Percentiles rank a stretch among this genome's conserved stretches.
These are phyloP conservation scores for Cicer cuneatum DNA, from an alignment of 306 rosid genomes.

Conservation along the genomic window DNA sequence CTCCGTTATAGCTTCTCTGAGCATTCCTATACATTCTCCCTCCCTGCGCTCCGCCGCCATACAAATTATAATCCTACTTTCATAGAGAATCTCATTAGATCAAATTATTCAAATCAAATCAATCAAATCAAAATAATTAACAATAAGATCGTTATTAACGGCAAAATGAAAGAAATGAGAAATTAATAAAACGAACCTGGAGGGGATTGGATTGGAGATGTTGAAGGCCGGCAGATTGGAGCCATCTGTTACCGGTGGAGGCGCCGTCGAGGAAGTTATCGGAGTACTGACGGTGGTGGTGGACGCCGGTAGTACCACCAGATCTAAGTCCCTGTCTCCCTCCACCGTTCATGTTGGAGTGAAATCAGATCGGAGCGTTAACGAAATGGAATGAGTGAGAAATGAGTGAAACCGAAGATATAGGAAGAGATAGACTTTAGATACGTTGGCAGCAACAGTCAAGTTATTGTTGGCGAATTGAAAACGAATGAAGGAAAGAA, in stretches of 20 bases:
- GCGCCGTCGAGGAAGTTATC: constrained; percentile 72
- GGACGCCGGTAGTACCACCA: constrained; percentile 73
- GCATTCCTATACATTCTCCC: constrained; percentile 74
- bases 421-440: constrained; percentile 43
- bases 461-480: not conserved
- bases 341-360: constrained; percentile 71
- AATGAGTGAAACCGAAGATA: constrained; percentile 58
- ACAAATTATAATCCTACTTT: constrained; percentile 74
- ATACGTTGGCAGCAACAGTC: not conserved
- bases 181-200: constrained; percentile 58
- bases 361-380: constrained; percentile 45
- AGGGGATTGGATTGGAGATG: constrained; percentile 72
- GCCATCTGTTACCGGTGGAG: constrained; percentile 71
- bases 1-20: constrained; percentile 70
- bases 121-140: constrained; percentile 38
- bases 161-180: not conserved
- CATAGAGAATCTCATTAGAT: constrained; percentile 41
- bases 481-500: constrained; percentile 19
- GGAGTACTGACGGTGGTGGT: constrained; percentile 90
- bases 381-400: constrained; percentile 17
- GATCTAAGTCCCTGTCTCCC: constrained; percentile 96
- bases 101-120: not conserved
- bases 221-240: constrained; percentile 95
- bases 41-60: constrained; percentile 77
- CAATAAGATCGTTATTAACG: not conserved